Conservation (phyloP, 257 asterid species). For the Fraxinus cuspidata region DNA sequence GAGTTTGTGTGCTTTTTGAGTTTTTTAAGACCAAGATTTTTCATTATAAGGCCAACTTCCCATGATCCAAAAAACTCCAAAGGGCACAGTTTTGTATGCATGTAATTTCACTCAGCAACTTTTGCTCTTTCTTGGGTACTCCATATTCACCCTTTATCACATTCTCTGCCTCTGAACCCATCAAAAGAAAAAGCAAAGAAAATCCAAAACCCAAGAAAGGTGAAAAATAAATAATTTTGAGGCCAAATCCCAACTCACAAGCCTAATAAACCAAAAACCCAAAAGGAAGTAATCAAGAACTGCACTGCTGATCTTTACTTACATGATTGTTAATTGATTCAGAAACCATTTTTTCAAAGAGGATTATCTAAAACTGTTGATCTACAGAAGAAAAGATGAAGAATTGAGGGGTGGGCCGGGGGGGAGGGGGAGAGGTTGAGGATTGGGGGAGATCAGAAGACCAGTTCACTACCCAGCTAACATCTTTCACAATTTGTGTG, state of each 20-base stretch:
- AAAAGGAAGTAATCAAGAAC: conserved; percentile 28
- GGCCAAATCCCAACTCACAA: conserved; percentile 11
- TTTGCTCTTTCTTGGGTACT: conserved; percentile 47
- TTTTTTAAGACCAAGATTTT: not conserved
- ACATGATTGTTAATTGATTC: conserved; percentile 55
- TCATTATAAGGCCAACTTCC: conserved; percentile 39
- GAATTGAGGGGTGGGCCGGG: conserved; percentile 3
- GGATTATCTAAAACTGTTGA: conserved; percentile 34
- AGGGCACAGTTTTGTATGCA: conserved; percentile 67
- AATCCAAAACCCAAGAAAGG: conserved; percentile 31
- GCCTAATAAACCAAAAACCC: conserved; percentile 17
- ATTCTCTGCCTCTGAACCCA: conserved; percentile 59
- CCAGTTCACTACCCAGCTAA: conserved; percentile 46
- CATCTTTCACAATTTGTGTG: conserved; percentile 38
- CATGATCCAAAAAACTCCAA: conserved; percentile 57
- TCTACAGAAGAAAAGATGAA: conserved; percentile 40
- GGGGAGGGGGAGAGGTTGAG: not conserved
- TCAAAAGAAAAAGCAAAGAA: conserved; percentile 28
- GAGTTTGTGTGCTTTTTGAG: not conserved
- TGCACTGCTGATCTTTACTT: conserved; percentile 23
- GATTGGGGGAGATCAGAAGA: conserved; percentile 21
- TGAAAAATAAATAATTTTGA: conserved; percentile 6
- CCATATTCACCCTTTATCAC: conserved; percentile 46
- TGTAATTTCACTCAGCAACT: conserved; percentile 36
- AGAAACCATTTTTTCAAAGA: conserved; percentile 19